A percentile compares a stretch with the other conserved stretches of the same genome.
Conservation (phyloP, 495 filamentous ascomycete genomes). For the Hypoxylon rickii region DNA sequence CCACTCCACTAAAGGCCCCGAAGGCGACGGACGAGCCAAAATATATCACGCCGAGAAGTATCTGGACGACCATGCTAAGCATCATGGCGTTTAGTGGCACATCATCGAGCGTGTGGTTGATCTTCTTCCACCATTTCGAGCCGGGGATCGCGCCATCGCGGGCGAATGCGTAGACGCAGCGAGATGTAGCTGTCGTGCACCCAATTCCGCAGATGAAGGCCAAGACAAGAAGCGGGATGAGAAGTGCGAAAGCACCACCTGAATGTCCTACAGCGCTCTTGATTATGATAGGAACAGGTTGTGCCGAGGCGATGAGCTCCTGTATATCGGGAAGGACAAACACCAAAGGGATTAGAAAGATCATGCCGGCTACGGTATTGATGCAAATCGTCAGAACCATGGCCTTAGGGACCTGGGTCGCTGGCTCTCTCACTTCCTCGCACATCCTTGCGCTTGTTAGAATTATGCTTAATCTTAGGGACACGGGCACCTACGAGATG, state of each 20-base stretch:
- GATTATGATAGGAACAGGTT: conserved; percentile 53
- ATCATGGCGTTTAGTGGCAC: conserved; percentile 58
- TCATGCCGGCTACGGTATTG: conserved; percentile 53
- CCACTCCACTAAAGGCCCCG: conserved; percentile 67
- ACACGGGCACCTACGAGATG: conserved; percentile 43
- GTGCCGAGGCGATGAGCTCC: conserved; percentile 46
- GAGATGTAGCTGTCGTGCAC: conserved; percentile 63
- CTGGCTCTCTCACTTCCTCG: conserved; percentile 53
- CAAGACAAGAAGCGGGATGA: conserved; percentile 54
- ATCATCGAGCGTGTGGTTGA: conserved; percentile 52
- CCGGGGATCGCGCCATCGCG: conserved; percentile 62
- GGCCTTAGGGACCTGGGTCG: conserved; percentile 56
- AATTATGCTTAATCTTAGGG: neutral
- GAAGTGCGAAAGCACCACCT: conserved; percentile 51
- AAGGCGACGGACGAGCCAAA: conserved; percentile 57
- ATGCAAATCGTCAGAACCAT: conserved; percentile 56
- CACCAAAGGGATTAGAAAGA: conserved; percentile 55
- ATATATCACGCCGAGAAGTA: conserved; percentile 55
- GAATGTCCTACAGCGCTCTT: conserved; percentile 50
- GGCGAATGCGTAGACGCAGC: conserved; percentile 64
- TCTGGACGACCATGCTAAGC: conserved; percentile 53
- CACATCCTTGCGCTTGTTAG: conserved; percentile 46
- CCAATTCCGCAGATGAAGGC: conserved; percentile 64
- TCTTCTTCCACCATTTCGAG: conserved; percentile 56
- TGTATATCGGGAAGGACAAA: conserved; percentile 54